Conservation (phyloP, 2,329 filamentous ascomycete genomes). For the Colletotrichum sp. region DNA sequence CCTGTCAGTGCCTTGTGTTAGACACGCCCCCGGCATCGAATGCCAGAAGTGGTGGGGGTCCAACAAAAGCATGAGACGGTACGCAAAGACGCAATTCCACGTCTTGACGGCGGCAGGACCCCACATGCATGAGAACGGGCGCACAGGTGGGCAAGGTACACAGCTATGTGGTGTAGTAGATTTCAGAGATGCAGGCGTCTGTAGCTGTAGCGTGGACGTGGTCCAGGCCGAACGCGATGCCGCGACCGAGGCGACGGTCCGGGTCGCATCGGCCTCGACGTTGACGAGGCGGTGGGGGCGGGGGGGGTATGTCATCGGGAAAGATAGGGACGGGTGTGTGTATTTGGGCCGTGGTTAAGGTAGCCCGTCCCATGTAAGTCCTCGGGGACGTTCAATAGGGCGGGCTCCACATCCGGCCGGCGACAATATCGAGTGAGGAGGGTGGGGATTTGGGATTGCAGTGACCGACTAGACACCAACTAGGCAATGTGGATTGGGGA, state of each 20-base stretch:
- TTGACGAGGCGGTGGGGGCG: constrained; percentile 6
- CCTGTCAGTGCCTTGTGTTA: constrained; percentile 7
- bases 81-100: constrained; percentile 12
- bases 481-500: background rate
- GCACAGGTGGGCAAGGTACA: background rate
- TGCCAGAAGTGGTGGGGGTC: constrained; percentile 17
- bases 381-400: background rate
- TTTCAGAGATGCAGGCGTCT: background rate
- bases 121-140: constrained; percentile 11
- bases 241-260: constrained; percentile 14
- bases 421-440: background rate
- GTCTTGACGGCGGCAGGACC: constrained; percentile 1
- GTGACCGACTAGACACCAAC: background rate
- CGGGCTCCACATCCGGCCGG: background rate
- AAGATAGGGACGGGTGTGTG: constrained; percentile 18
- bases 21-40: background rate
- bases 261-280: constrained; percentile 12
- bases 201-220: background rate
- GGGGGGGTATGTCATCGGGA: constrained; percentile 17
- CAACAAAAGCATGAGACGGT: constrained; percentile 15
- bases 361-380: constrained; percentile 8
- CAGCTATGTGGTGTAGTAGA: background rate
- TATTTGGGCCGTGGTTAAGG: constrained; percentile 5
- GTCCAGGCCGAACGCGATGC: constrained; percentile 11
- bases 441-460: background rate